Evolutionary conservation across 495 filamentous ascomycete genomes (phyloP), one percentile per base, ranked within the genome.

Genomic region (Clavariopsis aquatica): DNA sequence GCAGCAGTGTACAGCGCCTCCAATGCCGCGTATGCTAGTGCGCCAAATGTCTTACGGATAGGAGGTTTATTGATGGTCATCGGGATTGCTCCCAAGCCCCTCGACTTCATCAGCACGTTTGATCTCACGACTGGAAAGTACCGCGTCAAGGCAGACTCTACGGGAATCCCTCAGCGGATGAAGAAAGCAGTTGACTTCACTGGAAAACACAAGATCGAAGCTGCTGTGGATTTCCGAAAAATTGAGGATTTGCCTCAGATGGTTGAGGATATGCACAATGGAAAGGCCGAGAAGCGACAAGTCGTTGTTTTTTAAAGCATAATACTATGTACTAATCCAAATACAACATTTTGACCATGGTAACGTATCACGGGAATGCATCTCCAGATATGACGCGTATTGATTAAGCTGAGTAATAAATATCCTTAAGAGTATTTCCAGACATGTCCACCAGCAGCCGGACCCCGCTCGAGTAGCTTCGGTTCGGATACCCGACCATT

Each of bases 51-150:
- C 8, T 57, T 74, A 0, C 57, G 72, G 24, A 57, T 70, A 10
- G 63, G 61, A 65, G 76, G 76, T n/a, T 29, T 76, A 34, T 60
- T 78, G 60, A 78, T 78, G 76, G 73, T 78, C 13, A 74, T 78
- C 36, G 76, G 76, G n/a, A 68, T 78, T 34, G 69, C 76, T 17
- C 62, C 65, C 20, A 73, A 78, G 28, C 68, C 69, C 17, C 38
- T 78, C 1, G 62, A 65, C 17, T 60, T 77, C 58, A 55, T 66
- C 34, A 72, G 65, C 1, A 72, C 68, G 8, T 64, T 72, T 55
- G 70, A 74, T 36, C 57, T 74, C 6, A 66, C 64, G 0, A 61
- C 70, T 23, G 68, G 68, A 0, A 69, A 58, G 29, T 74, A 74
- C 54, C 70, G 69, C 46, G 51, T 74, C 49, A 74, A 74, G 56